Evolutionary conservation across 805 yeast genomes (phyloP).

Genomic region (Candida anglica): DNA sequence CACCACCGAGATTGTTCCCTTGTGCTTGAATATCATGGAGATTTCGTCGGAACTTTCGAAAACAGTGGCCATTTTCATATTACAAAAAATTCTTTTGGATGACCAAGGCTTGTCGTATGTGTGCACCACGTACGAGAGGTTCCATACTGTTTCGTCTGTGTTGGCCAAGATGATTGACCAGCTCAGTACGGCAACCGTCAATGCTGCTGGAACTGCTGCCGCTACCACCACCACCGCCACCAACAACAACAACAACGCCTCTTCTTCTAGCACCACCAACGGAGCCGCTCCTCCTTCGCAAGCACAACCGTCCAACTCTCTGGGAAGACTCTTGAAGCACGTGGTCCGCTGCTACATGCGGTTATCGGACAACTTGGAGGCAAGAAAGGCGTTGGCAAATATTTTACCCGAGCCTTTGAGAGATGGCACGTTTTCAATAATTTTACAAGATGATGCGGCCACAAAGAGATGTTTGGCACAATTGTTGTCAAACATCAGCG

Average conservation of each 20-base stretch:
- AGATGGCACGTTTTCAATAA: slow-evolving; percentile 78
- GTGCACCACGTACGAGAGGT: slow-evolving; percentile 92
- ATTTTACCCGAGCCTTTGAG: slow-evolving; percentile 84
- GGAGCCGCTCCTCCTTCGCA: slow-evolving; percentile 7
- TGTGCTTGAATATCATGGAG: slow-evolving; percentile 93
- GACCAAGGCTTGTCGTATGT: slow-evolving; percentile 88
- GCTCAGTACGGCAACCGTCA: slow-evolving; percentile 41
- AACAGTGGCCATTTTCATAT: slow-evolving; percentile 94
- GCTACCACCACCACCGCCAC: no score
- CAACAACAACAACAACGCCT: slow-evolving; percentile 9
- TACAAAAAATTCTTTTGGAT: slow-evolving; percentile 88
- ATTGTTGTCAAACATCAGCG: slow-evolving; percentile 60
- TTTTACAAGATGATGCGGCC: slow-evolving; percentile 80
- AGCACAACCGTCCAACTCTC: slow-evolving; percentile 35
- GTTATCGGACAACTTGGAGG: slow-evolving; percentile 84
- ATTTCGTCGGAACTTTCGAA: slow-evolving; percentile 89
- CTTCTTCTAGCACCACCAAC: background rate
- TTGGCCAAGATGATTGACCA: slow-evolving; percentile 86
- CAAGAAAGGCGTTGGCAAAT: slow-evolving; percentile 78
- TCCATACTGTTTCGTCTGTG: slow-evolving; percentile 89
- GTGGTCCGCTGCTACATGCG: slow-evolving; percentile 92
- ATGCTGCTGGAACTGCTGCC: no score
- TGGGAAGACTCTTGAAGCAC: slow-evolving; percentile 85
- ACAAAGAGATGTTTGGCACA: slow-evolving; percentile 87
- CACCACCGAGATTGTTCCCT: slow-evolving; percentile 94